A percentile compares a stretch with the other conserved stretches of the same genome.
Evolutionary conservation across 768 basidiomycete genomes (phyloP).

Genomic region (Arthromyces matolae): DNA sequence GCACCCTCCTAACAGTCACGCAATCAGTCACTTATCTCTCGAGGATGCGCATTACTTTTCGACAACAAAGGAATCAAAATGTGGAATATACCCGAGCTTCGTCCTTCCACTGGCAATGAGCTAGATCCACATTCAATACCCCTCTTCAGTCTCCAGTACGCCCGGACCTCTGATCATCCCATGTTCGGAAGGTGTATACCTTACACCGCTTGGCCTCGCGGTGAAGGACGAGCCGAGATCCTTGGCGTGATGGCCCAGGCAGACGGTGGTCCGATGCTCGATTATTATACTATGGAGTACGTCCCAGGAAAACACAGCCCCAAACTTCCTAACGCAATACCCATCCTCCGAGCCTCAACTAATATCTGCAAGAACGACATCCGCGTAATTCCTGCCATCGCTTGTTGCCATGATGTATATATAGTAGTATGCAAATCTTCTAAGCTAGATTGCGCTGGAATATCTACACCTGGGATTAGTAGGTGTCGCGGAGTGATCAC

Average conservation of each 20-base stretch:
- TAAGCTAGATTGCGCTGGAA: too few relatives aligned
- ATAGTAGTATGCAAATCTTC: too few relatives aligned
- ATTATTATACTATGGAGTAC: conserved; percentile 4
- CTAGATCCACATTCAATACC: background rate
- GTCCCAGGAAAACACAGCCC: background rate
- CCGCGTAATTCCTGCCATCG: conserved; percentile 1
- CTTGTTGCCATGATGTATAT: too few relatives aligned
- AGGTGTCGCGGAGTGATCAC: too few relatives aligned
- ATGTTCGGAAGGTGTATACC: conserved; percentile 6
- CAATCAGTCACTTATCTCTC: conserved; percentile 4
- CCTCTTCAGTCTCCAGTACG: conserved; percentile 5
- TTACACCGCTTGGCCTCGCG: conserved; percentile 4
- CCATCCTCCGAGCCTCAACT: conserved; percentile 1
- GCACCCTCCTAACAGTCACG: background rate
- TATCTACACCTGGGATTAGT: too few relatives aligned
- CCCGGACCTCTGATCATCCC: background rate
- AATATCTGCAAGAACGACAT: conserved; percentile 6
- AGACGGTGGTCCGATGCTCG: conserved; percentile 4
- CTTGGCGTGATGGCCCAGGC: conserved; percentile 1
- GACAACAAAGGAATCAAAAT: conserved; percentile 5
- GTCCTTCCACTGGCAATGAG: background rate
- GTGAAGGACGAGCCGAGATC: background rate
- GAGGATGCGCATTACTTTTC: conserved; percentile 7
- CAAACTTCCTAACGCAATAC: conserved; percentile 1
- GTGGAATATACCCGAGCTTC: conserved; percentile 6